phyloP scores from a whole-genome alignment of 352 stramenopile species.

The Phytophthora pini region DNA sequence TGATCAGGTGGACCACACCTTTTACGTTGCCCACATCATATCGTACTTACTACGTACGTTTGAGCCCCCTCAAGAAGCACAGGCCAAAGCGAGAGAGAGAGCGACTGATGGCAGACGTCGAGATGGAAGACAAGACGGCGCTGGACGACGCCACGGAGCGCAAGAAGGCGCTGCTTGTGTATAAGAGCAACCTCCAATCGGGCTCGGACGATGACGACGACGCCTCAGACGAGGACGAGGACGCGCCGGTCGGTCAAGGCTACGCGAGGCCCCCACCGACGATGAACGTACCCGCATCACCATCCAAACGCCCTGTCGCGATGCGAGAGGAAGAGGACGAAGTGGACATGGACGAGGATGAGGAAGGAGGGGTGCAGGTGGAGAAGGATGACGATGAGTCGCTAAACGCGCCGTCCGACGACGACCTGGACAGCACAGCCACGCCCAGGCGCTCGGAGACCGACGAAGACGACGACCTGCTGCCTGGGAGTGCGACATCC shows the following conservation, averaged over 20 bases:
- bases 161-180: slow-evolving; percentile 84
- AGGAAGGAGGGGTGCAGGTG: slow-evolving; percentile 65
- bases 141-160: slow-evolving; percentile 52
- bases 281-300: slow-evolving; percentile 15
- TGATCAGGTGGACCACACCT: too few relatives aligned
- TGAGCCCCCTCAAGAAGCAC: slow-evolving; percentile 7
- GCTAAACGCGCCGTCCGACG: slow-evolving; percentile 73
- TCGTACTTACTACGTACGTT: slow-evolving; percentile 9
- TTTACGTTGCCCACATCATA: not conserved
- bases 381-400: slow-evolving; percentile 85
- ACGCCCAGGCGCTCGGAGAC: slow-evolving; percentile 57
- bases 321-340: slow-evolving; percentile 21
- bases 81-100: slow-evolving; percentile 7
- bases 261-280: slow-evolving; percentile 1
- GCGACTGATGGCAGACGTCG: slow-evolving; percentile 47
- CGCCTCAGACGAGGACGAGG: slow-evolving; percentile 50
- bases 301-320: slow-evolving; percentile 15
- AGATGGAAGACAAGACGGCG: slow-evolving; percentile 45
- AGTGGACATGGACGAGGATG: slow-evolving; percentile 44
- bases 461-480: slow-evolving; percentile 50
- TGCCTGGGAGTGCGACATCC: slow-evolving; percentile 1
- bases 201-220: slow-evolving; percentile 69
- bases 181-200: slow-evolving; percentile 75
- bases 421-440: slow-evolving; percentile 74
- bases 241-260: slow-evolving; percentile 19